A percentile compares a stretch with the other conserved stretches of the same genome.
Conservation (phyloP, 2,329 filamentous ascomycete species). For the Fusarium setosum region DNA sequence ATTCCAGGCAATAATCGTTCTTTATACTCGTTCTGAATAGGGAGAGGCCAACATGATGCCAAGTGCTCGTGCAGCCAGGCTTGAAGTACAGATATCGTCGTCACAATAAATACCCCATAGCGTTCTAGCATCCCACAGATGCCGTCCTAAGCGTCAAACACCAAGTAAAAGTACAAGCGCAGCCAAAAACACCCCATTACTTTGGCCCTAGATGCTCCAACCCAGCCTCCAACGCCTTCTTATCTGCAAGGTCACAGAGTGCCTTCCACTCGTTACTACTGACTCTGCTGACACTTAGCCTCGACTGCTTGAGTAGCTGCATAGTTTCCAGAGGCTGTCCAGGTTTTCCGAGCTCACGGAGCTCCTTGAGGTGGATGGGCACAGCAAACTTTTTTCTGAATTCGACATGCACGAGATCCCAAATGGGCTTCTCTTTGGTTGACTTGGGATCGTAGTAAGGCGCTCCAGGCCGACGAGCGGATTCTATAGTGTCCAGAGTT, state of each 20-base stretch:
- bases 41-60: not conserved
- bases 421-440: slow-evolving; percentile 65
- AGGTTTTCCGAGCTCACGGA: slow-evolving; percentile 71
- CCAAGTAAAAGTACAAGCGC: not conserved
- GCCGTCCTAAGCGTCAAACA: too few species aligned
- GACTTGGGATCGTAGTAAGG: slow-evolving; percentile 89
- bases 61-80: not conserved
- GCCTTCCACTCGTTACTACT: slow-evolving; percentile 72
- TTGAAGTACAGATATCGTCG: not conserved
- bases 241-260: slow-evolving; percentile 64
- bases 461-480: slow-evolving; percentile 46
- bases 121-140: too few species aligned
- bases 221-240: slow-evolving; percentile 53
- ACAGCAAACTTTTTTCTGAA: slow-evolving; percentile 85
- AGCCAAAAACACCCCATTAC: not conserved
- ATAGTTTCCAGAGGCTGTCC: slow-evolving; percentile 75
- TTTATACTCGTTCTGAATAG: not conserved
- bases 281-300: slow-evolving; percentile 83
- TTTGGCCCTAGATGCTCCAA: slow-evolving; percentile 44
- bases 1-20: slow-evolving; percentile 2
- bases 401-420: slow-evolving; percentile 90
- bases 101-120: not conserved
- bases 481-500: slow-evolving; percentile 37
- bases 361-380: slow-evolving; percentile 76
- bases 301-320: slow-evolving; percentile 85